These are phyloP conservation scores for Podaxis carcinomalis DNA, from an alignment of 768 basidiomycete genomes.

Conservation along the genomic window DNA sequence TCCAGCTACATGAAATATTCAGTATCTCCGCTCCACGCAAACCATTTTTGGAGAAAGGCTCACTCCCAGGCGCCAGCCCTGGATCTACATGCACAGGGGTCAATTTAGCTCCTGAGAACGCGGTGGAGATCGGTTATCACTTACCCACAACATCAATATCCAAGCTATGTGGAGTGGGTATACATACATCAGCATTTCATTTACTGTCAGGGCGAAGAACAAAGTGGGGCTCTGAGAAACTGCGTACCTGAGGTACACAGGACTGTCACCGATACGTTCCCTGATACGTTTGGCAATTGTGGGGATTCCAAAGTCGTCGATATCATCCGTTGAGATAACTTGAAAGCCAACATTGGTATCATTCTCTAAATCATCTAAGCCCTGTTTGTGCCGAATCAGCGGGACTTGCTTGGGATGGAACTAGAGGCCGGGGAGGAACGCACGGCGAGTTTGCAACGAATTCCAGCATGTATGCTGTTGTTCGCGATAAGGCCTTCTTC, in stretches of 20 bases:
- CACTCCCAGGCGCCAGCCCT: conserved; percentile 74
- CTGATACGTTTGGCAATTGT: conserved; percentile 72
- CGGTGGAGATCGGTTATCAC: conserved; percentile 12
- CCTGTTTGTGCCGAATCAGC: conserved; percentile 33
- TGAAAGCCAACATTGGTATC: conserved; percentile 76
- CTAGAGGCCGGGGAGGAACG: conserved; percentile 13
- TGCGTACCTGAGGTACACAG: conserved; percentile 72
- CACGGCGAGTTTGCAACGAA: conserved; percentile 65
- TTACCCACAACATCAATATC: conserved; percentile 82
- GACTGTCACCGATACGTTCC: conserved; percentile 63
- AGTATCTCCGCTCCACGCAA: background rate
- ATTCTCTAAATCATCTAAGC: conserved; percentile 55
- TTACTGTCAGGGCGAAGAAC: background rate
- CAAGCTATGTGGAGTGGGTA: conserved; percentile 29
- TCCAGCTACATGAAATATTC: conserved; percentile 45
- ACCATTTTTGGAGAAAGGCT: conserved; percentile 21
- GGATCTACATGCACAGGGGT: conserved; percentile 44
- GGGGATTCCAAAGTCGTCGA: conserved; percentile 72
- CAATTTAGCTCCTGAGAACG: background rate
- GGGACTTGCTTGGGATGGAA: conserved; percentile 11
- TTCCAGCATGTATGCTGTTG: conserved; percentile 81
- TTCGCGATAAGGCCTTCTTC: conserved; percentile 76
- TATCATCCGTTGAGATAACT: conserved; percentile 74
- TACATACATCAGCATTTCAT: background rate
- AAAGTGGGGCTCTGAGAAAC: background rate